Evolutionary conservation across 208 protist species (phyloP).

Genomic region (Tritrichomonas foetus): DNA sequence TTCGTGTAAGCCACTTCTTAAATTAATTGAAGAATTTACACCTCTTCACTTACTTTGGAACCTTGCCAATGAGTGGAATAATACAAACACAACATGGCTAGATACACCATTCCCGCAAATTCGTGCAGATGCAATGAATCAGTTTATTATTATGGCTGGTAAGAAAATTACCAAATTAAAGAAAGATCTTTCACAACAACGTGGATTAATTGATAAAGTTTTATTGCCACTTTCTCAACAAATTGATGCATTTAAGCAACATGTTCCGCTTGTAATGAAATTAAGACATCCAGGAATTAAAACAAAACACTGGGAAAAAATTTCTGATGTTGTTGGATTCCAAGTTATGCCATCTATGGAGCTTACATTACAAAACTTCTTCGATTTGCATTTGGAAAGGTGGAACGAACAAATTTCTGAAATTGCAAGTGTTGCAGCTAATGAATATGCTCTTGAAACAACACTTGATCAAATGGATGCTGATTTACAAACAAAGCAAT

Average conservation of each 20-base stretch:
- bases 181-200: background rate
- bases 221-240: background rate
- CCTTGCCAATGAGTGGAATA: background rate
- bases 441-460: conserved; percentile 26
- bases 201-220: background rate
- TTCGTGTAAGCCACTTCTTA: background rate
- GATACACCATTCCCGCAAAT: conserved; percentile 36
- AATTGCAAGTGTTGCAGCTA: conserved; percentile 21
- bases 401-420: background rate
- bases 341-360: conserved; percentile 21
- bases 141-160: background rate
- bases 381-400: background rate
- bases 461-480: conserved; percentile 28
- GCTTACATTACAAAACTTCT: background rate
- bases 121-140: background rate
- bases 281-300: conserved; percentile 17
- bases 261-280: background rate
- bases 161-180: background rate
- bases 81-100: conserved; percentile 14
- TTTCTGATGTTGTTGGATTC: conserved; percentile 37
- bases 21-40: conserved; percentile 34
- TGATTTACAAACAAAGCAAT: background rate
- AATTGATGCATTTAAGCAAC: background rate
- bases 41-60: background rate
- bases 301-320: conserved; percentile 32